Evolutionary conservation across 768 basidiomycete species (phyloP).

Genomic region (Cubamyces lactineus): DNA sequence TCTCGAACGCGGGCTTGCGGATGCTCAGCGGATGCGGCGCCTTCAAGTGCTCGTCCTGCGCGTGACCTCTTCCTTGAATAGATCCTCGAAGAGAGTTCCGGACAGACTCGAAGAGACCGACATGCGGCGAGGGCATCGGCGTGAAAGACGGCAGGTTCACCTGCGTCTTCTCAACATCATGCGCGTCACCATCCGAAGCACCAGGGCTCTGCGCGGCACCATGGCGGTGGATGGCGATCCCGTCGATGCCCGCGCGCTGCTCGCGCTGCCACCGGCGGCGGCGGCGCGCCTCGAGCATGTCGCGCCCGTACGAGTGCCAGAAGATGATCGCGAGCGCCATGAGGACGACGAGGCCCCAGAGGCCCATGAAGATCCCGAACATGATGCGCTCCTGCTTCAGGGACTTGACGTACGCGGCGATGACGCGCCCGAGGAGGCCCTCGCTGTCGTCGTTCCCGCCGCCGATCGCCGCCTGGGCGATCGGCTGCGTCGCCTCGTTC

Average conservation of each 20-base stretch:
- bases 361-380: slow-evolving; percentile 78
- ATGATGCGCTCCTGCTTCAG: slow-evolving; percentile 83
- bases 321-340: slow-evolving; percentile 73
- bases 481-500: slow-evolving; percentile 76
- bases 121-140: slow-evolving; percentile 43
- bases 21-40: slow-evolving; percentile 23
- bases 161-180: slow-evolving; percentile 18
- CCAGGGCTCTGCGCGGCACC: slow-evolving; percentile 22
- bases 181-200: slow-evolving; percentile 27
- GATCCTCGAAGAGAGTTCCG: slow-evolving; percentile 33
- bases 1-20: slow-evolving; percentile 39
- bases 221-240: slow-evolving; percentile 37
- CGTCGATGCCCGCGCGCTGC: slow-evolving; percentile 53
- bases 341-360: slow-evolving; percentile 84
- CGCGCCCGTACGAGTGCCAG: slow-evolving; percentile 69
- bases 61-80: not conserved
- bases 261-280: slow-evolving; percentile 54
- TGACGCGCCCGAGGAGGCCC: slow-evolving; percentile 72
- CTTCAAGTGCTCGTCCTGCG: not conserved
- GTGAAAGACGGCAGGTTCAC: slow-evolving; percentile 46
- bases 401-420: slow-evolving; percentile 70
- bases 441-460: slow-evolving; percentile 51
- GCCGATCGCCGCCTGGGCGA: slow-evolving; percentile 81
- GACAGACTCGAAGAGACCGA: slow-evolving; percentile 39
- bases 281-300: slow-evolving; percentile 49